Percentiles rank a stretch among this genome's conserved stretches.
Evolutionary conservation across 2,329 filamentous ascomycete species (phyloP).

Genomic region (Trichoderma hamatum): DNA sequence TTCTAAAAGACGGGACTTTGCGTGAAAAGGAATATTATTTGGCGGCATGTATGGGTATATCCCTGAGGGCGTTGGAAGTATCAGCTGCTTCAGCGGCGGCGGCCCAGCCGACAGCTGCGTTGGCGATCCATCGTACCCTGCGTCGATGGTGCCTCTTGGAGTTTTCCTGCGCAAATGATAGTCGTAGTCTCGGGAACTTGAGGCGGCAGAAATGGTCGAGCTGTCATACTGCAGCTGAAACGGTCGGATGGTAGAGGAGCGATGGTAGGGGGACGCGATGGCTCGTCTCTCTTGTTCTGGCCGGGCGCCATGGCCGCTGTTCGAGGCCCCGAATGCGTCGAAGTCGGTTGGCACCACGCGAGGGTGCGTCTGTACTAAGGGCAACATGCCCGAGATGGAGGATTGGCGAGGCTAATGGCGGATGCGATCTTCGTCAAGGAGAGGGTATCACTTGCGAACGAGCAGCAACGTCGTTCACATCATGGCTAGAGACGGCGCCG

Average conservation of each 20-base stretch:
- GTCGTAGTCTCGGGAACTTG: constrained; percentile 53
- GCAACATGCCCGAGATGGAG: constrained; percentile 47
- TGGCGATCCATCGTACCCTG: constrained; percentile 85
- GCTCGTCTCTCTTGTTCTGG: constrained; percentile 36
- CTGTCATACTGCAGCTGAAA: constrained; percentile 35
- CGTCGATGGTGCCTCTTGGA: constrained; percentile 88
- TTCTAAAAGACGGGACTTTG: background rate
- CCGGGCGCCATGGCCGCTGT: constrained; percentile 30
- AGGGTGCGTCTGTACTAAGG: constrained; percentile 56
- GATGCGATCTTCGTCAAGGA: constrained; percentile 35
- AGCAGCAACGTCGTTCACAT: constrained; percentile 44
- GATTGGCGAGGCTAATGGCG: constrained; percentile 7
- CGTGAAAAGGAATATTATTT: constrained; percentile 27
- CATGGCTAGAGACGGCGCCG: constrained; percentile 44
- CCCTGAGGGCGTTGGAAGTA: constrained; percentile 61
- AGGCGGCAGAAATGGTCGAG: constrained; percentile 27
- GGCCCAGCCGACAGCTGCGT: constrained; percentile 72
- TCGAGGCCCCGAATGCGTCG: constrained; percentile 39
- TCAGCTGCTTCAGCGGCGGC: constrained; percentile 80
- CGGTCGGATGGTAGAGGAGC: constrained; percentile 41
- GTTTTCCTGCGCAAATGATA: constrained; percentile 89
- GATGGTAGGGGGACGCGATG: constrained; percentile 32
- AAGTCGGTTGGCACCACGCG: constrained; percentile 50
- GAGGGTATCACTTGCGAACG: constrained; percentile 35
- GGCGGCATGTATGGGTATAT: constrained; percentile 28